Evolutionary conservation across 805 yeast species (phyloP).

Genomic region (Kodamaea kaohsiungensis): DNA sequence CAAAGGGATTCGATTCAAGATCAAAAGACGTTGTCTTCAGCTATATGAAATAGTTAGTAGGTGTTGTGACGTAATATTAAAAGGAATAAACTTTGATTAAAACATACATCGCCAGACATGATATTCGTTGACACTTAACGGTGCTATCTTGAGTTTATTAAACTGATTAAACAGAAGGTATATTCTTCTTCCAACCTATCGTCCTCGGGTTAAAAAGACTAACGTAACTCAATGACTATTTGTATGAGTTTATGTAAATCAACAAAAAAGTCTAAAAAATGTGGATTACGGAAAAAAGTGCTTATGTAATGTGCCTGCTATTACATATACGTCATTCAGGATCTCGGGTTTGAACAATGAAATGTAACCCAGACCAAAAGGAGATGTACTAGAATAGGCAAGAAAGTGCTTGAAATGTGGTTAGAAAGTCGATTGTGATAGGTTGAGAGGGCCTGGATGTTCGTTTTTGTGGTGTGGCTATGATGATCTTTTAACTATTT

Average conservation of each 20-base stretch:
- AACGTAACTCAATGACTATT: background rate
- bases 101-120: slow-evolving; percentile 16
- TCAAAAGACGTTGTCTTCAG: slow-evolving; percentile 54
- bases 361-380: background rate
- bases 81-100: background rate
- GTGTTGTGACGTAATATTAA: slow-evolving; percentile 18
- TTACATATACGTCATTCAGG: background rate
- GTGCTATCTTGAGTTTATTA: background rate
- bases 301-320: background rate
- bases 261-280: background rate
- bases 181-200: background rate
- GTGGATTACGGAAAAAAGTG: background rate
- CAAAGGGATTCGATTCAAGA: slow-evolving; percentile 93
- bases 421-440: background rate
- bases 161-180: background rate
- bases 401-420: background rate
- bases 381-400: background rate
- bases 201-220: background rate
- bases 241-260: background rate
- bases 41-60: slow-evolving; percentile 25
- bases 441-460: background rate
- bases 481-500: background rate
- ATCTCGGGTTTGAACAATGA: background rate
- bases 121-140: background rate
- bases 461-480: background rate